These are phyloP conservation scores for Umbelopsis sp. DNA, from an alignment of 192 early-diverging fungal species.

Conservation along the genomic window DNA sequence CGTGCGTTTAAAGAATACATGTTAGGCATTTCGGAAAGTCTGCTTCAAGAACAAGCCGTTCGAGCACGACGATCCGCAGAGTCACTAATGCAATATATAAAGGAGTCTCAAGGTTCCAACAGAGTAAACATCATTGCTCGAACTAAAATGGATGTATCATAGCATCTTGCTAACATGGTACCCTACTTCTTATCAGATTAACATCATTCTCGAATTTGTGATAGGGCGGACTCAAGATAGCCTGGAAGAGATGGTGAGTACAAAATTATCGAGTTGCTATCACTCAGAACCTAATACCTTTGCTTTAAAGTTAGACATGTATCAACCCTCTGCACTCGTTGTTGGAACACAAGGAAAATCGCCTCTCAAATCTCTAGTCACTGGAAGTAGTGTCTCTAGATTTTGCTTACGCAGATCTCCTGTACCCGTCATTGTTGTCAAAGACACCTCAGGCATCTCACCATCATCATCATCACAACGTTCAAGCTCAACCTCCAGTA, in stretches of 20 bases:
- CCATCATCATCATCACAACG: neutral
- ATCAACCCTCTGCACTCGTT: conserved; percentile 63
- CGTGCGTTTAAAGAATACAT: neutral
- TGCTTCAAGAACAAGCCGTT: conserved; percentile 21
- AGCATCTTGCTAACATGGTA: neutral
- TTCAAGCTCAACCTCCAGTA: conserved; percentile 6
- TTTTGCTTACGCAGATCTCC: conserved; percentile 62
- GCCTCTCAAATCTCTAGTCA: conserved; percentile 57
- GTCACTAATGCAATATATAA: conserved; percentile 26
- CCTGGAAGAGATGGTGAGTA: conserved; percentile 46
- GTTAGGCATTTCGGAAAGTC: neutral
- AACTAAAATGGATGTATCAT: neutral
- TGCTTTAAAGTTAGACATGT: conserved; percentile 43
- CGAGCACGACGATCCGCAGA: conserved; percentile 32
- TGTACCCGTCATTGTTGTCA: conserved; percentile 64
- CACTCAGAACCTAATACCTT: neutral
- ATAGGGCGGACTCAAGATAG: conserved; percentile 44
- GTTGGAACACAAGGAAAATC: conserved; percentile 66
- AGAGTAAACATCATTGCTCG: neutral
- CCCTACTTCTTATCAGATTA: conserved; percentile 38
- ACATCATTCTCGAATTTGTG: conserved; percentile 45
- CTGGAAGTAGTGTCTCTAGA: conserved; percentile 58
- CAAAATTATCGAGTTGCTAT: neutral
- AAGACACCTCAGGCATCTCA: conserved; percentile 2
- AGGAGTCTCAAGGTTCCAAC: conserved; percentile 9